Conservation (phyloP, 2,329 filamentous ascomycete species). For the Cercospora sp. region DNA sequence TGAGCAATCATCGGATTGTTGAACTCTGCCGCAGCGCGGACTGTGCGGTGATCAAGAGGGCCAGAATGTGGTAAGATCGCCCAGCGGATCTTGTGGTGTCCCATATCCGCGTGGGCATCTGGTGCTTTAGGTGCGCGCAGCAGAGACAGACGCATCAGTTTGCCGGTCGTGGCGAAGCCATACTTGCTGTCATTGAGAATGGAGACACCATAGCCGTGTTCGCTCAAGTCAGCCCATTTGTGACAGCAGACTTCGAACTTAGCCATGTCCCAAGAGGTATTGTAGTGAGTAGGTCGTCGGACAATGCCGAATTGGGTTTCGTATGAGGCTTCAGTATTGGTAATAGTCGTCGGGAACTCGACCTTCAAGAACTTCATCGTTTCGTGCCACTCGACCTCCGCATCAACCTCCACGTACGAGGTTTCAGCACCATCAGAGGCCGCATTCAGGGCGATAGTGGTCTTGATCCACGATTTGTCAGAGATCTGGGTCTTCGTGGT, state of each 20-base stretch:
- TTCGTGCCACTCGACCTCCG: slow-evolving; percentile 95
- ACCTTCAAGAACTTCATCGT: slow-evolving; percentile 98
- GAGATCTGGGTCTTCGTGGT: slow-evolving; percentile 85
- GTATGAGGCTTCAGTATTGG: slow-evolving; percentile 89
- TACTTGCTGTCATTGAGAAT: slow-evolving; percentile 96
- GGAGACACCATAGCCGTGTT: slow-evolving; percentile 84
- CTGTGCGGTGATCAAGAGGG: slow-evolving; percentile 67
- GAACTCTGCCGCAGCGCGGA: slow-evolving; percentile 84
- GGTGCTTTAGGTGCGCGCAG: slow-evolving; percentile 88
- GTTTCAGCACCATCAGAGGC: slow-evolving; percentile 60
- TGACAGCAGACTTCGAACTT: slow-evolving; percentile 97
- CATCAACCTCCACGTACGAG: slow-evolving; percentile 73
- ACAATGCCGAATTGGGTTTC: slow-evolving; percentile 93
- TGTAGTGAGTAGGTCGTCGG: slow-evolving; percentile 91
- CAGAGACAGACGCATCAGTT: slow-evolving; percentile 83
- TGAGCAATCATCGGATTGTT: slow-evolving; percentile 74
- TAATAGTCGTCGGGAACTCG: slow-evolving; percentile 90
- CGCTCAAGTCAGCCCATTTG: slow-evolving; percentile 88
- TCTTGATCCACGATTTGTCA: slow-evolving; percentile 80
- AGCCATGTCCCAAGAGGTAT: slow-evolving; percentile 96
- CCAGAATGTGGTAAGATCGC: slow-evolving; percentile 85
- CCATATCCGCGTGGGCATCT: slow-evolving; percentile 93
- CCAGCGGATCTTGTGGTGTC: slow-evolving; percentile 75
- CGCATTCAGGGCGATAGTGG: slow-evolving; percentile 76
- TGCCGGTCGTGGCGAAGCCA: slow-evolving; percentile 87